These are phyloP conservation scores for Colletotrichum eleusines DNA, from an alignment of 2,329 filamentous ascomycete genomes.

Conservation along the genomic window DNA sequence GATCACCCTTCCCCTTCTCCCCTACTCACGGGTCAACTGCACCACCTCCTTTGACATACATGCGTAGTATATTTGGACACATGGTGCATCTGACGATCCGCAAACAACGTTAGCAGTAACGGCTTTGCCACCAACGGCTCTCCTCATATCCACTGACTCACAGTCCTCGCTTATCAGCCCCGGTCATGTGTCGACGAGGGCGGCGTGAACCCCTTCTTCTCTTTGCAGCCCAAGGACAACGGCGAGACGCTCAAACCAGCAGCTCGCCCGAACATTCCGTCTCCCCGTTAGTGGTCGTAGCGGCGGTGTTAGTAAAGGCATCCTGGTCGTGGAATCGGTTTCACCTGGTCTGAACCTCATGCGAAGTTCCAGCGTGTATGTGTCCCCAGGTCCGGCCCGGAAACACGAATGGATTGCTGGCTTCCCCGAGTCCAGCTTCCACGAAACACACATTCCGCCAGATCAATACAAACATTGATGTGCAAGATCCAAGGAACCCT, in stretches of 20 bases:
- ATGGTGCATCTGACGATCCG: neutral
- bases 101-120: neutral
- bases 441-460: neutral
- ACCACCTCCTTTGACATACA: neutral
- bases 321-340: constrained; percentile 17
- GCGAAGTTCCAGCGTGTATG: constrained; percentile 26
- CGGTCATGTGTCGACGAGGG: constrained; percentile 12
- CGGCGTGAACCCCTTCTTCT: constrained; percentile 19
- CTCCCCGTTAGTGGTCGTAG: neutral
- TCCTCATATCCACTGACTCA: neutral
- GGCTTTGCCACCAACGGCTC: neutral
- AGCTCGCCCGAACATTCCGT: neutral
- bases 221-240: neutral
- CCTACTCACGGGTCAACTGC: constrained; percentile 1
- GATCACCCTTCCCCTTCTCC: too few species aligned
- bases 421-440: neutral
- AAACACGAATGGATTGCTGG: neutral
- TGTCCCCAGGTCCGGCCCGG: constrained; percentile 21
- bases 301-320: constrained; percentile 21
- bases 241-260: constrained; percentile 7
- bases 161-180: neutral
- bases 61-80: neutral
- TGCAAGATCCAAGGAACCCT: neutral
- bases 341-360: constrained; percentile 25
- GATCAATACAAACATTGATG: neutral